phyloP scores from a whole-genome alignment of 1,284 basidiomycete species.

The Gymnopus androsaceus region DNA sequence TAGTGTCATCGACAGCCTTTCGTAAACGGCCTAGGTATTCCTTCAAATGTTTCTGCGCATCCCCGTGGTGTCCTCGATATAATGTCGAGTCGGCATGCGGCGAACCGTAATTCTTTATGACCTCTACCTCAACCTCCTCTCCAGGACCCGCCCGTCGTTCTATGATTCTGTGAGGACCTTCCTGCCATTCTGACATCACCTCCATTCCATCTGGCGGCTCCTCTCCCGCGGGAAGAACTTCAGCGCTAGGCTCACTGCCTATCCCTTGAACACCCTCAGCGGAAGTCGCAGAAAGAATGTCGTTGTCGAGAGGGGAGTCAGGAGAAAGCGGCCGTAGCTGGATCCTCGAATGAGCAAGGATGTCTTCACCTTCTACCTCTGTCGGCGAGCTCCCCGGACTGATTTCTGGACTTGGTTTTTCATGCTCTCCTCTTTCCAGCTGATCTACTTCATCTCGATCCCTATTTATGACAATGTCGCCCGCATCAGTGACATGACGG shows the following conservation, averaged over 20 bases:
- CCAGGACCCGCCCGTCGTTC: constrained; percentile 60
- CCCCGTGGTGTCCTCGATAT: constrained; percentile 20
- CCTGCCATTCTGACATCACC: constrained; percentile 58
- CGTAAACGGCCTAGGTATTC: constrained; percentile 20
- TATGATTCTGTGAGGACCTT: constrained; percentile 68
- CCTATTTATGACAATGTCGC: constrained; percentile 83
- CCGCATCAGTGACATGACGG: constrained; percentile 63
- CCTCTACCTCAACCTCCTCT: constrained; percentile 69
- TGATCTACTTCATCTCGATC: constrained; percentile 26
- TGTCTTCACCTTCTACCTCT: constrained; percentile 5
- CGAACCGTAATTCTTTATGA: constrained; percentile 46
- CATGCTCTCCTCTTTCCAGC: constrained; percentile 53
- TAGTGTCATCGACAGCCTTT: constrained; percentile 25
- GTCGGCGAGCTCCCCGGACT: constrained; percentile 8
- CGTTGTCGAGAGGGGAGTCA: constrained; percentile 11
- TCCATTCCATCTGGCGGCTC: constrained; percentile 43
- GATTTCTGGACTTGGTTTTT: constrained; percentile 26
- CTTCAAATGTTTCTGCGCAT: constrained; percentile 22
- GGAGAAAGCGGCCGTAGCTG: neutral
- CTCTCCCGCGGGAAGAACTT: constrained; percentile 17
- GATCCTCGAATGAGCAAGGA: constrained; percentile 5
- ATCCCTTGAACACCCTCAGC: constrained; percentile 4
- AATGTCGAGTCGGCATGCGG: constrained; percentile 16
- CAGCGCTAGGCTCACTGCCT: constrained; percentile 5
- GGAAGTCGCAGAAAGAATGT: neutral